phyloP scores from a whole-genome alignment of 2,329 filamentous ascomycete species.

The Aspergillus sergii region DNA sequence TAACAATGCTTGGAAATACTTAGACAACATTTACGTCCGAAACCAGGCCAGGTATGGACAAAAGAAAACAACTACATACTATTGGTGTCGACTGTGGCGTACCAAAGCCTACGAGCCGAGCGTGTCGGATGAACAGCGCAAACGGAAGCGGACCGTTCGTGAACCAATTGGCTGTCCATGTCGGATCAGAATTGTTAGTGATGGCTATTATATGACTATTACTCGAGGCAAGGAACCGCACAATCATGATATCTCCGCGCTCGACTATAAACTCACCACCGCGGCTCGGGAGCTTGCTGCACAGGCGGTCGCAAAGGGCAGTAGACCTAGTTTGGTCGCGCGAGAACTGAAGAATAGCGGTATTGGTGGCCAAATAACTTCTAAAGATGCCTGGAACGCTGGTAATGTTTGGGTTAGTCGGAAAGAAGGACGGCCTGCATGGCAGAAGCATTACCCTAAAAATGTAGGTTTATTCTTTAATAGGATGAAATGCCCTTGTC shows the following conservation, averaged over 20 bases:
- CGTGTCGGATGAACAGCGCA: not conserved
- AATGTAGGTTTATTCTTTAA: not conserved
- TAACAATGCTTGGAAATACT: not conserved
- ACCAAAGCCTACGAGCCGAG: not conserved
- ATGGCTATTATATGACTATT: not conserved
- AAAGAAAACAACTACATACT: not conserved
- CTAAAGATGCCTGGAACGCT: not conserved
- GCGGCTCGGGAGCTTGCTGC: not conserved
- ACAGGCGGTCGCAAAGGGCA: not conserved
- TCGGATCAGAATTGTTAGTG: not conserved
- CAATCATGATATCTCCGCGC: not conserved
- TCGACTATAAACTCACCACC: not conserved
- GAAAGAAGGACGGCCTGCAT: not conserved
- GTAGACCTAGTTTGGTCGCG: not conserved
- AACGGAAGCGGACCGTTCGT: not conserved
- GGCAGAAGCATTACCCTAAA: not conserved
- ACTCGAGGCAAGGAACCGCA: not conserved
- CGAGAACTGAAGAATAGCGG: not conserved
- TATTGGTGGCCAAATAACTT: not conserved
- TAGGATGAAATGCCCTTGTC: not conserved
- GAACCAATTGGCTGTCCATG: not conserved
- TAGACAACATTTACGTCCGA: conserved; percentile 1
- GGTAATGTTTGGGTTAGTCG: not conserved
- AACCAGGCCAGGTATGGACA: not conserved
- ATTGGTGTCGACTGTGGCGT: not conserved